These are phyloP conservation scores for Fraxinus xanthoxyloides DNA, from an alignment of 305 asterid species.

Conservation along the genomic window DNA sequence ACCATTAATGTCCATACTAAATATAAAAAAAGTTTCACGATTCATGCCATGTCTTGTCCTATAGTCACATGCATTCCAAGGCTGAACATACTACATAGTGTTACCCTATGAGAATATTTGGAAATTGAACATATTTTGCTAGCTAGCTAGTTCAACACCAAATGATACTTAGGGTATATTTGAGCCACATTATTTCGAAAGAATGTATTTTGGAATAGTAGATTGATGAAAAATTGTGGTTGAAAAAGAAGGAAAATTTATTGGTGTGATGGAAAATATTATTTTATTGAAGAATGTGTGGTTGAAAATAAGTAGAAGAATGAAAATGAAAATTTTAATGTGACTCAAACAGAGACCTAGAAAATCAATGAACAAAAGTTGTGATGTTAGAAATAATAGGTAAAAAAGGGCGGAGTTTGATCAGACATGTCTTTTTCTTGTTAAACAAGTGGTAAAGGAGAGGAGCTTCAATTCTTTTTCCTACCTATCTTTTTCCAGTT, in stretches of 20 bases:
- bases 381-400: neutral
- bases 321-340: no score
- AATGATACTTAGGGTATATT: neutral
- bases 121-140: neutral
- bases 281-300: no score
- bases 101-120: neutral
- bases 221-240: no score
- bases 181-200: no score
- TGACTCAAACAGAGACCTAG: neutral
- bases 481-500: slow-evolving; percentile 99
- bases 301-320: no score
- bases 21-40: neutral
- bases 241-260: no score
- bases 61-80: neutral
- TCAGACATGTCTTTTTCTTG: slow-evolving; percentile 10
- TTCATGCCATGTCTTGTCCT: neutral
- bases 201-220: no score
- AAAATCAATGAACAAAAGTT: neutral
- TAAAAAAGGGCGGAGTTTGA: neutral
- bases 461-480: slow-evolving; percentile 8
- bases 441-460: slow-evolving; percentile 19
- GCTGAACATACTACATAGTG: neutral
- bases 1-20: neutral
- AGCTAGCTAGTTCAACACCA: neutral
- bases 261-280: no score